phyloP scores from a whole-genome alignment of 257 asterid species.

The Solanum medicagineum region DNA sequence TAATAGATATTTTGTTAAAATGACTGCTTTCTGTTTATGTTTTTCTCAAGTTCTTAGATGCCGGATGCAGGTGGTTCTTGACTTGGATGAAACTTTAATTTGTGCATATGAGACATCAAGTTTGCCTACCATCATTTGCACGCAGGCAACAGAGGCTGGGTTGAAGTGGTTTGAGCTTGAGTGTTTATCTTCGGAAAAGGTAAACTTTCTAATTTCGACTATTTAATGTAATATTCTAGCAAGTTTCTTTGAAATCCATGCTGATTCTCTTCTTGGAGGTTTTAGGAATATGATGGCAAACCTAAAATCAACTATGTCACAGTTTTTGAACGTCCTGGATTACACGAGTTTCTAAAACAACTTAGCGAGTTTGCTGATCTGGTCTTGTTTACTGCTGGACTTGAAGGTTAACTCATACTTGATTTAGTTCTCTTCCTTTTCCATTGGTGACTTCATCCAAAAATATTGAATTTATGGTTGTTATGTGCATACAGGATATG shows the following conservation, averaged over 20 bases:
- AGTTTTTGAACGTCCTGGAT: constrained; percentile 95
- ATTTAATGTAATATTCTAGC: neutral
- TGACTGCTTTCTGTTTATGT: neutral
- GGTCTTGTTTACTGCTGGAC: constrained; percentile 89
- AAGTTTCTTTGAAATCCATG: neutral
- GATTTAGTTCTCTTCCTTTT: neutral
- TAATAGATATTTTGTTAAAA: neutral
- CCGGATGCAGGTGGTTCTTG: constrained; percentile 74
- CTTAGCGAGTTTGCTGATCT: constrained; percentile 85
- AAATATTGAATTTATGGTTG: neutral
- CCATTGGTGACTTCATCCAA: neutral
- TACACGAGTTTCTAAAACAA: constrained; percentile 57
- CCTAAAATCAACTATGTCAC: constrained; percentile 90
- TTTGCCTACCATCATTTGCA: constrained; percentile 54
- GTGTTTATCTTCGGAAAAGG: constrained; percentile 55
- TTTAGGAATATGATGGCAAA: constrained; percentile 73
- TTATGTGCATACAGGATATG: constrained; percentile 53
- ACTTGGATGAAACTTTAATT: constrained; percentile 86
- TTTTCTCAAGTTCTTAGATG: constrained; percentile 3
- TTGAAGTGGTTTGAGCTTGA: constrained; percentile 80
- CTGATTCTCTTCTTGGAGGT: neutral
- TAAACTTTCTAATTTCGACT: neutral
- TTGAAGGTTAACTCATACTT: constrained; percentile 49
- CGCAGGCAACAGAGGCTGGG: constrained; percentile 87
- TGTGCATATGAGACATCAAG: constrained; percentile 88